phyloP scores from a whole-genome alignment of 352 stramenopile species.

The Globisporangium lucens region DNA sequence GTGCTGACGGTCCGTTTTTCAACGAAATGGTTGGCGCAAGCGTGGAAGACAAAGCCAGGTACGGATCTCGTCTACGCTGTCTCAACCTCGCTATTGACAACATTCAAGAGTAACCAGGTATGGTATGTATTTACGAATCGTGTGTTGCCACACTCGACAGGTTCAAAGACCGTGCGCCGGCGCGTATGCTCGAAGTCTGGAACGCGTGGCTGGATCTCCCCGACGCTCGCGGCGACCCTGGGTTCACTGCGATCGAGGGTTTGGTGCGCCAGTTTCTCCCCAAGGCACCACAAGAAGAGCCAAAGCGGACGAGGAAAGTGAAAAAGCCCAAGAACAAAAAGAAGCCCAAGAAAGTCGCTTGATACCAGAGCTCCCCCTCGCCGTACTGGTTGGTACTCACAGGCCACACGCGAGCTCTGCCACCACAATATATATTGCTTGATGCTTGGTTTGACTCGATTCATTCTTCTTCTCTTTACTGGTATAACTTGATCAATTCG shows the following conservation, averaged over 20 bases:
- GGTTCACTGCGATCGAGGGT: constrained; percentile 43
- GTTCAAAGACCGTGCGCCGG: constrained; percentile 62
- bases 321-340: constrained; percentile 7
- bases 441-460: too few species aligned
- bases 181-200: constrained; percentile 74
- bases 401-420: too few species aligned
- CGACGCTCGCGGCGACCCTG: constrained; percentile 42
- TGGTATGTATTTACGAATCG: too few species aligned
- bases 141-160: constrained; percentile 18
- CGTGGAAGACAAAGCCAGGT: constrained; percentile 44
- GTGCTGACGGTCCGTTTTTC: constrained; percentile 39
- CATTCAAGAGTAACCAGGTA: too few species aligned
- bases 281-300: not conserved
- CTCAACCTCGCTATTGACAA: too few species aligned
- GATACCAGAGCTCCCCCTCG: too few species aligned
- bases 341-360: not conserved
- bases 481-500: constrained; percentile 98
- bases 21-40: constrained; percentile 39
- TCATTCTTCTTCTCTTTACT: constrained; percentile 59
- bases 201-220: constrained; percentile 50
- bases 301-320: constrained; percentile 5
- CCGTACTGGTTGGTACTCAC: too few species aligned
- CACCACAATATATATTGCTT: too few species aligned
- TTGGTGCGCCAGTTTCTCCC: constrained; percentile 54
- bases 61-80: not conserved